These are phyloP conservation scores for Vanderwaltozyma tropicalis DNA, from an alignment of 805 yeast species.

Conservation along the genomic window DNA sequence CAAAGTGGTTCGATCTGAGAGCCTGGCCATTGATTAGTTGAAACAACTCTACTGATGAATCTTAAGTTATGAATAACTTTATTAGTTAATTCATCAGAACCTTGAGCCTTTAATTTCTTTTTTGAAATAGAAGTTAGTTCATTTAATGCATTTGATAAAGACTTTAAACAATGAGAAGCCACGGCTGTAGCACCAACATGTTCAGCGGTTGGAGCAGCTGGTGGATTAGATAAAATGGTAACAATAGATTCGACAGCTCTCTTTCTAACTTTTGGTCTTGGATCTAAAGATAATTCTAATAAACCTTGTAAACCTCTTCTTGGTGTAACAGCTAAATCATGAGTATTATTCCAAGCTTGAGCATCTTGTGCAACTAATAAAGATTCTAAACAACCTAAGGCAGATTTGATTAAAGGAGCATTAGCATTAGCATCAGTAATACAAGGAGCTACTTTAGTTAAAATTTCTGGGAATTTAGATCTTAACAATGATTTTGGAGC, in stretches of 20 bases:
- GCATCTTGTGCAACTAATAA: slow-evolving; percentile 71
- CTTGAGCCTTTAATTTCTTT: slow-evolving; percentile 24
- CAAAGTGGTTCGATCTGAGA: slow-evolving; percentile 60
- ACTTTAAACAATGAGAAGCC: slow-evolving; percentile 55
- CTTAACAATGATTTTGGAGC: slow-evolving; percentile 60
- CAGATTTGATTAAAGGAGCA: slow-evolving; percentile 73
- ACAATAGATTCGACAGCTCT: slow-evolving; percentile 87
- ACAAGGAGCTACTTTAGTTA: slow-evolving; percentile 72
- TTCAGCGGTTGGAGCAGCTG: slow-evolving; percentile 64
- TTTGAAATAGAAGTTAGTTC: slow-evolving; percentile 28
- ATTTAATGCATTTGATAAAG: slow-evolving; percentile 39
- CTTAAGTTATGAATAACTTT: slow-evolving; percentile 68
- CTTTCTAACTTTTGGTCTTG: slow-evolving; percentile 90
- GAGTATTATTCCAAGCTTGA: slow-evolving; percentile 59
- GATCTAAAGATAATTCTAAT: slow-evolving; percentile 69
- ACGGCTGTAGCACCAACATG: slow-evolving; percentile 69
- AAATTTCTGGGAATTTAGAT: slow-evolving; percentile 65
- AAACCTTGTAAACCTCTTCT: slow-evolving; percentile 71
- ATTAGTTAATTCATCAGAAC: slow-evolving; percentile 42
- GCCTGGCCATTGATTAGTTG: slow-evolving; percentile 76
- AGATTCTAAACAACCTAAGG: slow-evolving; percentile 77
- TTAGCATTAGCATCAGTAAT: slow-evolving; percentile 58
- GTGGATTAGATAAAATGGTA: slow-evolving; percentile 50
- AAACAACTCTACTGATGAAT: slow-evolving; percentile 57
- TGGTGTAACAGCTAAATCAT: slow-evolving; percentile 47